phyloP scores from a whole-genome alignment of 2,329 filamentous ascomycete species.

The Talaromyces sp. region DNA sequence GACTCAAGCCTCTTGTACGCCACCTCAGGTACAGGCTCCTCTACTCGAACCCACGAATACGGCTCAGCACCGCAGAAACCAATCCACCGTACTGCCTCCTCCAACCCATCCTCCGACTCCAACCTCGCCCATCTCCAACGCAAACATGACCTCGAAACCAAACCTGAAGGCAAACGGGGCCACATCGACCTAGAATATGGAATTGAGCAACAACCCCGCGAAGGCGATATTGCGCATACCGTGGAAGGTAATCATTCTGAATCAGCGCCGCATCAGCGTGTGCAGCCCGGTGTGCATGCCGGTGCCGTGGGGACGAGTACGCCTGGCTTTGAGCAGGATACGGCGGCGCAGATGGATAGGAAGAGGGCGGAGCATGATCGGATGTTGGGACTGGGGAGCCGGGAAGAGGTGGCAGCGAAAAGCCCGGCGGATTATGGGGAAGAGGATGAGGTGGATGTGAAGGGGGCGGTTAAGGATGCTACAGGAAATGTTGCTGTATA shows the following conservation, averaged over 20 bases:
- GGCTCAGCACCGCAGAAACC: conserved; percentile 25
- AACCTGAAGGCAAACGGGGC: conserved; percentile 20
- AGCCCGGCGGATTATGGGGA: conserved; percentile 19
- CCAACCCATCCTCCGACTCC: conserved; percentile 30
- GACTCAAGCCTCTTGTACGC: conserved; percentile 4
- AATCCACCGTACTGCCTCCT: conserved; percentile 28
- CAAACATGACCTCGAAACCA: conserved; percentile 22
- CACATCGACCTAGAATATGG: conserved; percentile 36
- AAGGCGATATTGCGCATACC: conserved; percentile 34
- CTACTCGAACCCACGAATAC: conserved; percentile 8
- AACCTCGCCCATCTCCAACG: conserved; percentile 22
- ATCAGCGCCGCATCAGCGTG: conserved; percentile 21
- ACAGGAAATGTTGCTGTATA: conserved; percentile 30
- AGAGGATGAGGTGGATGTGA: conserved; percentile 26
- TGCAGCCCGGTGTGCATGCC: conserved; percentile 35
- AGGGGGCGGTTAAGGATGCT: conserved; percentile 26
- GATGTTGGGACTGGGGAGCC: conserved; percentile 23
- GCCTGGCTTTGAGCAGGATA: conserved; percentile 32
- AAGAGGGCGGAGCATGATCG: conserved; percentile 36
- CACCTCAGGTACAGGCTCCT: conserved; percentile 4
- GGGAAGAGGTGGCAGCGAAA: conserved; percentile 24
- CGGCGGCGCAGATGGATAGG: conserved; percentile 32
- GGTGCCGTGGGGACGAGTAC: conserved; percentile 32
- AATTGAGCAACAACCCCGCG: conserved; percentile 35
- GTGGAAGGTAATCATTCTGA: conserved; percentile 26